These are phyloP conservation scores for Pythium phragmitis DNA, from an alignment of 352 stramenopile genomes.

Conservation along the genomic window DNA sequence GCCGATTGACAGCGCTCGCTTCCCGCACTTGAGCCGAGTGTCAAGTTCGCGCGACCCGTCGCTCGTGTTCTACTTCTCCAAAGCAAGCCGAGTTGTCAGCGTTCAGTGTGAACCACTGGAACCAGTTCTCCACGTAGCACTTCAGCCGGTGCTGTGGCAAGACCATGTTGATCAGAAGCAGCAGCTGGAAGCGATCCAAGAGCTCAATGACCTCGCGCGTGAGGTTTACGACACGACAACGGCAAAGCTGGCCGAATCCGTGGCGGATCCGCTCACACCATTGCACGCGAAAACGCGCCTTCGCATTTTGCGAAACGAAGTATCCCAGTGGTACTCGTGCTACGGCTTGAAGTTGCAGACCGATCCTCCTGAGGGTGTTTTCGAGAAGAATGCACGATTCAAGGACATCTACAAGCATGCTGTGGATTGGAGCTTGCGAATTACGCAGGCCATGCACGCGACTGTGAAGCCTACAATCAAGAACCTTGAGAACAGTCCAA, in stretches of 20 bases:
- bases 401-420: constrained; percentile 82
- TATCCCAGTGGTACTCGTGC: constrained; percentile 82
- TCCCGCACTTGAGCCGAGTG: constrained; percentile 58
- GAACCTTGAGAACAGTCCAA: constrained; percentile 63
- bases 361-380: constrained; percentile 72
- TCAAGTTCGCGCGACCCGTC: constrained; percentile 61
- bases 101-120: constrained; percentile 76
- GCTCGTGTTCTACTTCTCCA: constrained; percentile 79
- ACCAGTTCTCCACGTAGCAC: constrained; percentile 78
- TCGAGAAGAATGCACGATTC: constrained; percentile 78
- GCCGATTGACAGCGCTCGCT: constrained; percentile 61
- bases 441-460: constrained; percentile 73
- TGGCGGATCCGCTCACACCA: constrained; percentile 67
- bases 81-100: constrained; percentile 68
- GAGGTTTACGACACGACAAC: constrained; percentile 79
- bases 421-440: constrained; percentile 72
- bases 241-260: constrained; percentile 74
- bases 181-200: constrained; percentile 60
- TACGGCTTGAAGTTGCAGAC: constrained; percentile 72
- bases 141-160: constrained; percentile 81
- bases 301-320: constrained; percentile 77
- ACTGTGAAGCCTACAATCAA: constrained; percentile 77
- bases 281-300: constrained; percentile 69
- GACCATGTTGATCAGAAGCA: constrained; percentile 73
- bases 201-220: constrained; percentile 69